Base-by-base conservation (phyloP, 2,329 filamentous ascomycete genomes). In the Neurospora crassa region DNA sequence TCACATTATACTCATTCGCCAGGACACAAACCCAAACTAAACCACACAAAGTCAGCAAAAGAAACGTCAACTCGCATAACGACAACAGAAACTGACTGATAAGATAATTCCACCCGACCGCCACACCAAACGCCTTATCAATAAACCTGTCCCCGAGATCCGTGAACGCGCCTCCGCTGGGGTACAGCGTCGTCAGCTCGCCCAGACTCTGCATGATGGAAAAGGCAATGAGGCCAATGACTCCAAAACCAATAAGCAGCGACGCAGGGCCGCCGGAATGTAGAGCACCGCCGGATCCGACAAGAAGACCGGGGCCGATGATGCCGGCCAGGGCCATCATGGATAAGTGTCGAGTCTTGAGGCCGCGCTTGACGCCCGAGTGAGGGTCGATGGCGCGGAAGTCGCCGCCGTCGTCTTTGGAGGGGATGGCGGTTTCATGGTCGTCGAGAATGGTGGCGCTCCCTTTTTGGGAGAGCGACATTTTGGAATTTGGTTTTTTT, bases 201-300 rank as follows among this genome's bases (percentile, higher is more conserved):
- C 91, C 91, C 7, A 94, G 81, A 5, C 88, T 90, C 82, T 93
- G 91, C 88, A 92, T 92, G 74, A 91, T 86, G 74, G 83, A 85
- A 73, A 84, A 86, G 1, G 91, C 90, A 72, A 93, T 87, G 73
- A 92, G 85, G 12, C 90, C 91, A 74, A 93, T 90, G 40, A 92
- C 82, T 11, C 85, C 87, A 74, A 94, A 94, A 1, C 91, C 91
- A 76, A 94, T 92, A 43, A 94, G 79, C 68, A 93, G 80, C 0
- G 90, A 89, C 0, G 90, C 91, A 18, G 92, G 91, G 0, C 92
- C 92, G 70, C 91, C 91, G 59, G 84, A 87, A 14, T 86, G 83
- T 34, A 94, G 82, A 0, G 91, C 91, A 67, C 89, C 88, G 43
- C 92, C 91, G 2, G 90, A 86, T 18, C 91, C 91, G 70, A 93